Percentiles rank a stretch among this genome's conserved stretches.
phyloP scores from a whole-genome alignment of 1,139 yeast genomes.

The Wickerhamomyces sp. region DNA sequence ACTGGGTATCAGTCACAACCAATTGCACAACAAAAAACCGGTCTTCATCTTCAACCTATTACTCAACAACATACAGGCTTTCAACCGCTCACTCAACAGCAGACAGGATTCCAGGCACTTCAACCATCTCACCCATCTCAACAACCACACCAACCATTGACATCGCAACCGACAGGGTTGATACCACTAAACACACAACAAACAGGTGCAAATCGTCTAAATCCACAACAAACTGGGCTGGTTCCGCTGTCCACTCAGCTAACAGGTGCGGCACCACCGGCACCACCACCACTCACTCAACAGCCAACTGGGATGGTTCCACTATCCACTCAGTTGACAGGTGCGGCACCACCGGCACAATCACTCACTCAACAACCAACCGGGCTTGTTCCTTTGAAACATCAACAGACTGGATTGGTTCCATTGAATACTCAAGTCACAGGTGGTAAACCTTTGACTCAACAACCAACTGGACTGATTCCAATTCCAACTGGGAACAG shows the following conservation, averaged over 20 bases:
- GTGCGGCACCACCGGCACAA: too few species aligned
- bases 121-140: too few species aligned
- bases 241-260: too few species aligned
- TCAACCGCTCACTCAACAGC: conserved; percentile 12
- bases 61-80: conserved; percentile 3
- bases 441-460: neutral
- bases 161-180: conserved; percentile 26
- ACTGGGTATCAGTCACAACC: neutral
- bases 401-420: conserved; percentile 1
- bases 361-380: conserved; percentile 19
- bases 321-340: conserved; percentile 26
- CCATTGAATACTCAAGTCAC: conserved; percentile 13
- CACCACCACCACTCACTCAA: conserved; percentile 5
- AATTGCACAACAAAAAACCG: conserved; percentile 6
- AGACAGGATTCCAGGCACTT: conserved; percentile 25
- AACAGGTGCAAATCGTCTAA: conserved; percentile 1
- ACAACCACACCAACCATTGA: conserved; percentile 3
- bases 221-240: conserved; percentile 1
- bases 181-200: conserved; percentile 25
- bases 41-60: conserved; percentile 24
- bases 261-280: too few species aligned
- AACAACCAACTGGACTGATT: conserved; percentile 17
- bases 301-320: conserved; percentile 2
- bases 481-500: conserved; percentile 25
- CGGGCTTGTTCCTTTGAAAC: conserved; percentile 25